Conservation (phyloP, 495 filamentous ascomycete species). For the Neurospora tetraspora region DNA sequence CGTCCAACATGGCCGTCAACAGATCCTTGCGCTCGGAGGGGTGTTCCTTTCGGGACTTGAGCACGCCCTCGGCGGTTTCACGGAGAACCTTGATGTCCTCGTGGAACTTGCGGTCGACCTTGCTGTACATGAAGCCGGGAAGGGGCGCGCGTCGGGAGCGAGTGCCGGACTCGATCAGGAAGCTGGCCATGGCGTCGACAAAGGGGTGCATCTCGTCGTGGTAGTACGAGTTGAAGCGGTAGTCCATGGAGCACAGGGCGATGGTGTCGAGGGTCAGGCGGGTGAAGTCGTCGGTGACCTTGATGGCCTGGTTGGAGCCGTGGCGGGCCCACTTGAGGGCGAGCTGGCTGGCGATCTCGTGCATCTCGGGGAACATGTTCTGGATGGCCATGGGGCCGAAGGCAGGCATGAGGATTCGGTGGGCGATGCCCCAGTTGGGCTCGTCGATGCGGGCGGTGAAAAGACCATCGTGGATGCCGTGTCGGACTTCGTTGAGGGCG, state of each 20-base stretch:
- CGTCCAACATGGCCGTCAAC: slow-evolving; percentile 58
- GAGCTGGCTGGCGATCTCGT: slow-evolving; percentile 62
- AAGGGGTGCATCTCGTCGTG: slow-evolving; percentile 57
- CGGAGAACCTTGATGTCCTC: slow-evolving; percentile 47
- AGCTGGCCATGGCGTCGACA: slow-evolving; percentile 50
- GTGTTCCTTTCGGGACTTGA: slow-evolving; percentile 47
- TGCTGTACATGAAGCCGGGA: slow-evolving; percentile 39
- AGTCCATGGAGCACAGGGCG: slow-evolving; percentile 63
- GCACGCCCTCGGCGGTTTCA: slow-evolving; percentile 46
- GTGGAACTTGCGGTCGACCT: slow-evolving; percentile 46
- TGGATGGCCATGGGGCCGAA: slow-evolving; percentile 65
- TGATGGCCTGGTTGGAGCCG: slow-evolving; percentile 46
- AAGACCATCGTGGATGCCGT: slow-evolving; percentile 54
- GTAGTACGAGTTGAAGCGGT: slow-evolving; percentile 69
- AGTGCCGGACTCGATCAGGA: slow-evolving; percentile 45
- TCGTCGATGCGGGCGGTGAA: slow-evolving; percentile 57
- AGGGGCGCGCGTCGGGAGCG: slow-evolving; percentile 42
- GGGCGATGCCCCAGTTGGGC: slow-evolving; percentile 61
- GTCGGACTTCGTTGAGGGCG: slow-evolving; percentile 39
- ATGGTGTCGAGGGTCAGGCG: slow-evolving; percentile 64
- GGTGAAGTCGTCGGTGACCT: slow-evolving; percentile 62
- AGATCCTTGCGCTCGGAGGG: slow-evolving; percentile 56
- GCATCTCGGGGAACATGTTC: slow-evolving; percentile 67
- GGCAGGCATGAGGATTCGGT: slow-evolving; percentile 54
- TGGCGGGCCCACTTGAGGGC: slow-evolving; percentile 65